Evolutionary conservation across 1,284 basidiomycete species (phyloP), one percentile per base, ranked within the genome.

Genomic region (Apiotrichum montevideense): DNA sequence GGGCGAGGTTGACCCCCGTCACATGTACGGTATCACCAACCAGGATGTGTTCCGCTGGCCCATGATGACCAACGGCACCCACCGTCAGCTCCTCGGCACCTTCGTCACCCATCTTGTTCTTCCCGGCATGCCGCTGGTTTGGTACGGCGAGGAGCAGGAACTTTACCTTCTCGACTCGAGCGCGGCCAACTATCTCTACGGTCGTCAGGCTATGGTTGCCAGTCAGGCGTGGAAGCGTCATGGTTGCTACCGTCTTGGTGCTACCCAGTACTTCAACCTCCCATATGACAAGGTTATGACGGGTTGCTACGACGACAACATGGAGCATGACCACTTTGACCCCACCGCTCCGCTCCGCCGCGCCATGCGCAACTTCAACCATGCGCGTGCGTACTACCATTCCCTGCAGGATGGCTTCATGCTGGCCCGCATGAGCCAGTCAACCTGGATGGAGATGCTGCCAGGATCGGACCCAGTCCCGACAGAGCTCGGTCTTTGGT

Each of bases 11-110:
- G 91, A 95, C 71, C 90, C 91, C 2, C 80, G 82, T 57, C 91
- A 95, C 76, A 85, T 92, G 86, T 92, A 82, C 70, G 91, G 91
- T 46, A 85, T 86, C 14, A 87, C 87, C 68, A 95, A 95, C 72
- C 93, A 93, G 77, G 91, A 95, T 79, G 83, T 94, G 13, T 94
- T 88, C 80, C 83, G 91, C 58, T 95, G 91, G 91, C 89, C 89
- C 2, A 85, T 86, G 75, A 72, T 94, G 67, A 82, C 86, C 63
- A 88, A 90, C 67, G 91, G 91, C 15, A 87, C 85, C 0, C 83
- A 88, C 64, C 83, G 82, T 63, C 85, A 85, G 61, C 85, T 82
- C 5, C 73, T 92, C 47, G 90, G 81, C 2, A 84, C 85, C 10
- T 92, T 93, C 69, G 81, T 94, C 66, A 84, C 85, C 35, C 82